These are phyloP conservation scores for Torulaspora maleeae DNA, from an alignment of 805 yeast species.

Conservation along the genomic window DNA sequence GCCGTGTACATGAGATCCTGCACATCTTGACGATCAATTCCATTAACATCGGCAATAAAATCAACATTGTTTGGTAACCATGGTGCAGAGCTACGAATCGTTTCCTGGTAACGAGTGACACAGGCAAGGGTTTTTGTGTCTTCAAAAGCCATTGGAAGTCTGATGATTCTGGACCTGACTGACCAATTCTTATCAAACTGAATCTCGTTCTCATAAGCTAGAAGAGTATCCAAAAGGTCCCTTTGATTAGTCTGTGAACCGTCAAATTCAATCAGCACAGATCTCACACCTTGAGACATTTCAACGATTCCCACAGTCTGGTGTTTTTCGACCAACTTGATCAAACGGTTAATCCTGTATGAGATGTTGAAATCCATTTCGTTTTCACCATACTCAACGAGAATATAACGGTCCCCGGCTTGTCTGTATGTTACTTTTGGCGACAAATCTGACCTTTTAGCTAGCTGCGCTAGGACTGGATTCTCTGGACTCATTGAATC, in stretches of 20 bases:
- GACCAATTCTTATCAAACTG: constrained; percentile 75
- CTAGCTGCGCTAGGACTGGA: constrained; percentile 61
- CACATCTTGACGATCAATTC: constrained; percentile 68
- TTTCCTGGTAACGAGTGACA: constrained; percentile 85
- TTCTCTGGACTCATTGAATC: constrained; percentile 47
- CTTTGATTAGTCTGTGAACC: constrained; percentile 58
- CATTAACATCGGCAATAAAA: constrained; percentile 86
- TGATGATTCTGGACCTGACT: constrained; percentile 75
- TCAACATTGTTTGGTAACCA: constrained; percentile 98
- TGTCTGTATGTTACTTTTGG: constrained; percentile 85
- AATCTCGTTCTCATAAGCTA: constrained; percentile 72
- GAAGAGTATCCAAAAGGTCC: constrained; percentile 55
- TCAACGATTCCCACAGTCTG: constrained; percentile 79
- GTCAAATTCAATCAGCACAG: constrained; percentile 84
- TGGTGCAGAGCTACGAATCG: constrained; percentile 89
- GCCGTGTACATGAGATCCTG: constrained; percentile 84
- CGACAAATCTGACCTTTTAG: constrained; percentile 44
- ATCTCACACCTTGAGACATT: constrained; percentile 96
- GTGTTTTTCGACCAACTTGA: constrained; percentile 60
- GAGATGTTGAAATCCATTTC: constrained; percentile 77
- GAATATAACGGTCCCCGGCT: constrained; percentile 91
- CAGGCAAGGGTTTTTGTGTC: constrained; percentile 86
- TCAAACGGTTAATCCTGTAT: constrained; percentile 80
- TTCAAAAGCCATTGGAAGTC: constrained; percentile 94
- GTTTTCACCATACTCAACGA: constrained; percentile 91